A percentile compares a stretch with the other conserved stretches of the same genome.
phyloP scores from a whole-genome alignment of 106 monocot species.

The Amphibolis antarctica region DNA sequence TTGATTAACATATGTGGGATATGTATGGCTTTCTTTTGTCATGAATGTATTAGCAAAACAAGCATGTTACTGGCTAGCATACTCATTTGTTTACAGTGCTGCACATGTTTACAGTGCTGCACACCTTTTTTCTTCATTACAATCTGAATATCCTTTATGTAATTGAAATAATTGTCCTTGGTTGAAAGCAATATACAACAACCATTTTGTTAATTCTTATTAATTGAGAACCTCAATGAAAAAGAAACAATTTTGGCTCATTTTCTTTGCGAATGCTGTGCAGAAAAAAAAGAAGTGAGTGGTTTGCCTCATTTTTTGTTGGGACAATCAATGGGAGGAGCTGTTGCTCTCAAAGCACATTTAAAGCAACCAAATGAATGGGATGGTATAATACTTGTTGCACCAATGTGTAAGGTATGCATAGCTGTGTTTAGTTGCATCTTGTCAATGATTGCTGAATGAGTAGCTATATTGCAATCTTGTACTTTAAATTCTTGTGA shows the following conservation, averaged over 20 bases:
- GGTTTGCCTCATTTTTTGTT: slow-evolving; percentile 59
- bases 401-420: slow-evolving; percentile 94
- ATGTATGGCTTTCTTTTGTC: too few relatives aligned
- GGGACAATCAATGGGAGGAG: slow-evolving; percentile 97
- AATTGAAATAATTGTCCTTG: too few relatives aligned
- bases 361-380: slow-evolving; percentile 65
- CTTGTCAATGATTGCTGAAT: background rate
- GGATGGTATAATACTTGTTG: slow-evolving; percentile 88
- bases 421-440: background rate
- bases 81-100: too few relatives aligned
- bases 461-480: background rate
- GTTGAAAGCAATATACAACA: too few relatives aligned
- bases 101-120: too few relatives aligned
- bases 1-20: too few relatives aligned
- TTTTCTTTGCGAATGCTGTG: background rate
- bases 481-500: background rate
- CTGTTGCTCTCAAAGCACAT: slow-evolving; percentile 83
- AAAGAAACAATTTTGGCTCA: background rate
- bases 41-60: too few relatives aligned
- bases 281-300: slow-evolving; percentile 46
- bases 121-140: too few relatives aligned
- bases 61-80: too few relatives aligned
- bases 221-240: background rate
- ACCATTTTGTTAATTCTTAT: too few relatives aligned
- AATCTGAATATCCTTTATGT: too few relatives aligned